These are phyloP conservation scores for Sugiyamaella grinbergsii DNA, from an alignment of 1,139 yeast genomes.

Conservation along the genomic window DNA sequence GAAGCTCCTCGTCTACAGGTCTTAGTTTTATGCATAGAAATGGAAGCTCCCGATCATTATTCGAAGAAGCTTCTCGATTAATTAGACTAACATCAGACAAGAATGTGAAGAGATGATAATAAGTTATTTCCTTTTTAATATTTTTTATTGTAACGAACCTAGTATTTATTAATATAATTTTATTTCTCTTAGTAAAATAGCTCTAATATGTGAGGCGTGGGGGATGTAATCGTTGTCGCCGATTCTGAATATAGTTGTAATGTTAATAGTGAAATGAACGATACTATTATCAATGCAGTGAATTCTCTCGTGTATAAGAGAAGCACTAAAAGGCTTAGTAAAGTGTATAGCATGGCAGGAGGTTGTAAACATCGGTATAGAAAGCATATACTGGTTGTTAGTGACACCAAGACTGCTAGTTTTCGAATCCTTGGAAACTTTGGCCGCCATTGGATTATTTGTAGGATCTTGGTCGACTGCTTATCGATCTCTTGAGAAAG, in stretches of 20 bases:
- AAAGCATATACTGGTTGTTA: background rate
- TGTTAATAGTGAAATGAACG: background rate
- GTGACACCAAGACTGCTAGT: background rate
- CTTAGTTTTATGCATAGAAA: slow-evolving; percentile 26
- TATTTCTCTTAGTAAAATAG: background rate
- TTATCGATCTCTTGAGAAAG: background rate
- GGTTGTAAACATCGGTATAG: background rate
- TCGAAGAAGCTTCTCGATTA: slow-evolving; percentile 30
- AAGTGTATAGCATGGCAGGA: background rate
- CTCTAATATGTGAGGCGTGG: slow-evolving; percentile 1
- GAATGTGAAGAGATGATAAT: slow-evolving; percentile 7
- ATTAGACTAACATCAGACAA: slow-evolving; percentile 25
- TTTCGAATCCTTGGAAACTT: background rate
- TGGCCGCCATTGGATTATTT: background rate
- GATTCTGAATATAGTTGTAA: background rate
- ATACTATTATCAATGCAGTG: background rate
- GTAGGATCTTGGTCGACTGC: background rate
- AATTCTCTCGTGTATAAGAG: background rate
- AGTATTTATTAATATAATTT: slow-evolving; percentile 8
- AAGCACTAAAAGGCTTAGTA: background rate
- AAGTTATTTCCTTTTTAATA: background rate
- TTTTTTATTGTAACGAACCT: slow-evolving; percentile 4
- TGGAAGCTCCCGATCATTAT: slow-evolving; percentile 29
- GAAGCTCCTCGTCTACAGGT: slow-evolving; percentile 25
- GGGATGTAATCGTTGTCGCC: background rate